Base-by-base conservation (phyloP, 371 early-diverging fungal genomes). In the Rhizopus microsporus region DNA sequence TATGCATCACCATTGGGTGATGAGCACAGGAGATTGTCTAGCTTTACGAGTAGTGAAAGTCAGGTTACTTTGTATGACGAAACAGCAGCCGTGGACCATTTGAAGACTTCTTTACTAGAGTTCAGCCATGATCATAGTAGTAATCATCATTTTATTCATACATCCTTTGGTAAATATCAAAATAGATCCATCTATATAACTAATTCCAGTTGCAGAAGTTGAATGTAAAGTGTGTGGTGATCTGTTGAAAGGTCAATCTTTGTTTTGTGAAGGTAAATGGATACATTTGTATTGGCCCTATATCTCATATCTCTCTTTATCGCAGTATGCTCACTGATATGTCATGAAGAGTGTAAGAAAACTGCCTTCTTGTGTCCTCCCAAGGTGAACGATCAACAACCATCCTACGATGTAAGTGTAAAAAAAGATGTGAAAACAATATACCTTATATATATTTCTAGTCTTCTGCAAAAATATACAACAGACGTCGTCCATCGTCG, bases 401-500 rank as follows among this genome's bases (percentile, higher is more conserved):
- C 68, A 5, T 68, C 72, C 4, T 71, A 71, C 38, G 72, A 71
- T 57, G 72, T 71, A 62, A 67, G 68, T 46, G 30, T 33, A n/a
- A 34, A 10, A 12, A 40, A 8, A 38, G 4, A 37, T 38, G 29
- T 39, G 39, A 10, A 10, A 13, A 39, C 39, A n/a, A 40, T 17
- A 17, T 35, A 8, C 39, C 8, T 54, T 42, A 10, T 17, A 39
- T 4, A 29, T 40, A n/a, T 32, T 29, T 30, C 40, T 37, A 37
- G 38, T 65, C 62, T 37, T 65, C 62, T 31, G 68, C 67, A 53
- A 71, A 67, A 56, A 56, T 67, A n/a, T 68, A 68, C 43, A 63
- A 63, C 57, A 63, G 57, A 23, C 38, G 38, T 37, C 38, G 38
- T 37, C 7, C 7, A 37, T 37, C 13, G 10, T 37, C 38, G 10